Conservation (phyloP, 768 basidiomycete species). For the Mycena haematopus region DNA sequence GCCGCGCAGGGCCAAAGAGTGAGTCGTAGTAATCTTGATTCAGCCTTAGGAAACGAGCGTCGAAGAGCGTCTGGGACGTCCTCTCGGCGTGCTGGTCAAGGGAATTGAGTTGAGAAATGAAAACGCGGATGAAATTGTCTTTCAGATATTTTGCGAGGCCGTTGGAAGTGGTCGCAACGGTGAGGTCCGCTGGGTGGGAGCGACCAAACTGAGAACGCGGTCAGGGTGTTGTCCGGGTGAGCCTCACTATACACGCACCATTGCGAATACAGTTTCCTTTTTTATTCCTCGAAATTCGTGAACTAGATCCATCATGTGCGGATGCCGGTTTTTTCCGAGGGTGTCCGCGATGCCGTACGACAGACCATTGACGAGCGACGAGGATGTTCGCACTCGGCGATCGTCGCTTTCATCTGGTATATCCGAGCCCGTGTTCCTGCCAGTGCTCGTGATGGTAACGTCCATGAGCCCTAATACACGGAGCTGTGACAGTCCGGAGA, state of each 20-base stretch:
- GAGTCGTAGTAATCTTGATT: constrained; percentile 83
- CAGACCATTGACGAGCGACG: constrained; percentile 89
- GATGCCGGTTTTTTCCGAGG: constrained; percentile 78
- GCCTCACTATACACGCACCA: constrained; percentile 54
- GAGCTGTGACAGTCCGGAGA: constrained; percentile 81
- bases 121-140: constrained; percentile 74
- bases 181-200: constrained; percentile 51
- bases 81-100: constrained; percentile 58
- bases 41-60: constrained; percentile 82
- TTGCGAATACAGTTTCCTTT: constrained; percentile 91
- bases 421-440: constrained; percentile 51
- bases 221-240: no score
- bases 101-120: constrained; percentile 62
- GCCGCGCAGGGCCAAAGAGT: constrained; percentile 63
- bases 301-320: constrained; percentile 93
- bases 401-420: constrained; percentile 88
- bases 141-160: constrained; percentile 82
- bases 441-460: constrained; percentile 79
- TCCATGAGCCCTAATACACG: constrained; percentile 98
- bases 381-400: constrained; percentile 89
- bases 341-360: constrained; percentile 96
- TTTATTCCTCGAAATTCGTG: constrained; percentile 80
- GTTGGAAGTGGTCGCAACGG: constrained; percentile 61
- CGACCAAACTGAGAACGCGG: no score
- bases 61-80: constrained; percentile 78